Evolutionary conservation across 805 yeast species (phyloP).

Genomic region (Yarrowia phangngaensis): DNA sequence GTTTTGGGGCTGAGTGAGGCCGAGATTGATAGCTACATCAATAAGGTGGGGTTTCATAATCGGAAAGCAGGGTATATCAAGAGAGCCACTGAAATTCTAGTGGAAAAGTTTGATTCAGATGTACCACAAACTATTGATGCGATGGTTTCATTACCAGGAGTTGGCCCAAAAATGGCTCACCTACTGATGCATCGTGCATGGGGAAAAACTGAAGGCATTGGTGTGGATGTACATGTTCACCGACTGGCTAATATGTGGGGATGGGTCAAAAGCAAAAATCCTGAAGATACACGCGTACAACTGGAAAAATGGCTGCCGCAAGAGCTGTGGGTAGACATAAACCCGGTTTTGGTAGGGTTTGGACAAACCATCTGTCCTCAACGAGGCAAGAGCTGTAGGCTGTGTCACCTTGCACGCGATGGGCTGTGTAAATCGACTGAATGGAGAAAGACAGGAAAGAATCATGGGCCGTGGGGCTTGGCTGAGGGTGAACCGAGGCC

Average conservation of each 20-base stretch:
- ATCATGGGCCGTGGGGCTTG: not conserved
- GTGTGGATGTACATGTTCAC: slow-evolving; percentile 89
- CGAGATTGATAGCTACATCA: slow-evolving; percentile 62
- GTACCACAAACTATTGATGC: slow-evolving; percentile 69
- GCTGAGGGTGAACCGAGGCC: not conserved
- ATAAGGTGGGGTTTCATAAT: slow-evolving; percentile 80
- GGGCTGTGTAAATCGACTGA: slow-evolving; percentile 47
- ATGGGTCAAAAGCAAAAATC: slow-evolving; percentile 55
- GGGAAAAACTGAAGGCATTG: slow-evolving; percentile 73
- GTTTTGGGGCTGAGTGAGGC: slow-evolving; percentile 42
- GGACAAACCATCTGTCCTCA: slow-evolving; percentile 87
- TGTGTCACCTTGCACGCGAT: slow-evolving; percentile 54
- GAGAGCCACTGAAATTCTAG: slow-evolving; percentile 53
- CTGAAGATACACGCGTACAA: slow-evolving; percentile 68
- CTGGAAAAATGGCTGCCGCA: slow-evolving; percentile 72
- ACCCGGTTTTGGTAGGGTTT: slow-evolving; percentile 85
- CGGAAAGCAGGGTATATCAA: slow-evolving; percentile 72
- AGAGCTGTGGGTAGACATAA: slow-evolving; percentile 76
- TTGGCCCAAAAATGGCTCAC: slow-evolving; percentile 94
- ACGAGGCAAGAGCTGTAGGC: slow-evolving; percentile 60
- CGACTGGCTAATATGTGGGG: slow-evolving; percentile 74
- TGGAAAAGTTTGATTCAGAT: slow-evolving; percentile 54
- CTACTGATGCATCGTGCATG: slow-evolving; percentile 78
- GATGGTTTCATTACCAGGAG: slow-evolving; percentile 73
- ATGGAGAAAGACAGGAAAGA: not conserved